Evolutionary conservation across 1,284 basidiomycete species (phyloP), one percentile per base, ranked within the genome.

Genomic region (Porodaedalea pini): DNA sequence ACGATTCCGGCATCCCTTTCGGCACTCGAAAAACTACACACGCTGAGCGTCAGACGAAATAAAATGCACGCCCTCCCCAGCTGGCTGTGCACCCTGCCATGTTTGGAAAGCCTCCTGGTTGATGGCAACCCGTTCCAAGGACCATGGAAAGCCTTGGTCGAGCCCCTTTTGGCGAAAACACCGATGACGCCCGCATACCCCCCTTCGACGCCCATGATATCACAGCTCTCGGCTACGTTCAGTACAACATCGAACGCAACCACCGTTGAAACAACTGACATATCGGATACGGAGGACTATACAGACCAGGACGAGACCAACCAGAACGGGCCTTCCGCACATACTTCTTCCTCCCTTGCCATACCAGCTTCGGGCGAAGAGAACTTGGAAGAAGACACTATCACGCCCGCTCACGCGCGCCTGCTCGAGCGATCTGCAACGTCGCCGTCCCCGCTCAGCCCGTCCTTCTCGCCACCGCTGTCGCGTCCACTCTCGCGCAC

Each of bases 101-200:
- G 83, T 39, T 79, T 99, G 49, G 92, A 96, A 70, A 88, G 87
- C 3, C 78, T 99, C 2, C 87, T 89, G 62, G 83, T 99, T 29
- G 96, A 98, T 64, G 90, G 88, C 31, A 99, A 99, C 70, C 90
- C 92, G 6, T 97, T 98, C 72, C 86, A 91, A 62, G 88, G 90
- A 2, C 89, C 93, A 2, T 98, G 95, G 94, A 83, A 85, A 66
- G 85, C 88, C 31, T 78, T 99, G 55, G 86, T 97, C 25, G 88
- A 90, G 58, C 93, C 94, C 2, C 72, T 92, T 47, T 74, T 90
- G 19, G 78, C 84, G 53, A 87, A 83, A 68, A 68, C 71, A 21
- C 82, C 84, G 32, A 71, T 78, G 66, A 79, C 80, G 1, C 84
- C 85, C 29, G 69, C 76, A n/a, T 86, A 83, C 71, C 83, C 83